Conservation (phyloP, 2,329 filamentous ascomycete species). For the Fusarium buharicum region DNA sequence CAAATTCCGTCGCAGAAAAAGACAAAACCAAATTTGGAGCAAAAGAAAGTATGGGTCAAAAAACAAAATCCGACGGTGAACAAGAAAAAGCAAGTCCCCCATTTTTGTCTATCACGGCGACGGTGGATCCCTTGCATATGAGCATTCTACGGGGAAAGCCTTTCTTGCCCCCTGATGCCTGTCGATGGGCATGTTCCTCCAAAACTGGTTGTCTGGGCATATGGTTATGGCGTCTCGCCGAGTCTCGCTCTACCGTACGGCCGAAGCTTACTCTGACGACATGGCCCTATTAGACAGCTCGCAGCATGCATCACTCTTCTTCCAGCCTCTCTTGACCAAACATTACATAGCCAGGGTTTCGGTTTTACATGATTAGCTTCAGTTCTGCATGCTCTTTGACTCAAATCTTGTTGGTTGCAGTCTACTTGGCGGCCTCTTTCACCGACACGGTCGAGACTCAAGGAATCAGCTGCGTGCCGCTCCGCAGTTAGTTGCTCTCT, state of each 20-base stretch:
- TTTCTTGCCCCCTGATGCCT: background rate
- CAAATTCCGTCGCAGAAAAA: background rate
- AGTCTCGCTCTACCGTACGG: background rate
- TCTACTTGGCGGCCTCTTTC: slow-evolving; percentile 6
- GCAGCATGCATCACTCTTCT: background rate
- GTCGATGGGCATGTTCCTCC: background rate
- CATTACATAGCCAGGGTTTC: slow-evolving; percentile 16
- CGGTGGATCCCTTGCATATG: slow-evolving; percentile 23
- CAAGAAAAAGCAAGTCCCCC: slow-evolving; percentile 22
- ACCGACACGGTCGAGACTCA: slow-evolving; percentile 12
- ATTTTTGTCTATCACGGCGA: slow-evolving; percentile 2
- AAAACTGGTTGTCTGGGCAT: background rate
- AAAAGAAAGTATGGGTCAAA: background rate
- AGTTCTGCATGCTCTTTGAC: slow-evolving; percentile 1
- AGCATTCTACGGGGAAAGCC: slow-evolving; percentile 1
- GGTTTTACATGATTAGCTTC: slow-evolving; percentile 2
- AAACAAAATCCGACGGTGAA: slow-evolving; percentile 1
- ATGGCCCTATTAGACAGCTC: background rate
- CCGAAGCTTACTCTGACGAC: background rate
- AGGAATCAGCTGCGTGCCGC: slow-evolving; percentile 8
- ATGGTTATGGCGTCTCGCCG: slow-evolving; percentile 2
- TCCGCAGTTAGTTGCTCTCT: slow-evolving; percentile 10
- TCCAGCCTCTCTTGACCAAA: background rate
- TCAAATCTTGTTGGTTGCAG: slow-evolving; percentile 3
- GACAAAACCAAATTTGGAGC: background rate